These are phyloP conservation scores for Russula olivacea DNA, from an alignment of 768 basidiomycete species.

Conservation along the genomic window DNA sequence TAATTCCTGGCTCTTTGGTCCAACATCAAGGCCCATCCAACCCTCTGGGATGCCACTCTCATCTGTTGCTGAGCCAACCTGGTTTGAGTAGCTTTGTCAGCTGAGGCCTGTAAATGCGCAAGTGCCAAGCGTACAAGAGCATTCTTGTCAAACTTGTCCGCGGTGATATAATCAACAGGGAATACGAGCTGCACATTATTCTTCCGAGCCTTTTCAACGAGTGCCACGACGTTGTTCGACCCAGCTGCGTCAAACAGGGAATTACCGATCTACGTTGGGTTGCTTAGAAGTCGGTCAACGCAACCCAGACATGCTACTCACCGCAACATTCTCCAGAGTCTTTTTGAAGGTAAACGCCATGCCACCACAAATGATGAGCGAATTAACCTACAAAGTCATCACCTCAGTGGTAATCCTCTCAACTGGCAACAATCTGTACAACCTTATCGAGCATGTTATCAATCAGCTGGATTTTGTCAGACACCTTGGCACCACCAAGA, in stretches of 20 bases:
- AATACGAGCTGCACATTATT: constrained; percentile 93
- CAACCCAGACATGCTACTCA: constrained; percentile 33
- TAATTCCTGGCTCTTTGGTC: constrained; percentile 73
- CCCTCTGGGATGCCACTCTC: constrained; percentile 82
- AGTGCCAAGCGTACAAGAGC: constrained; percentile 52
- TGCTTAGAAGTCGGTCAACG: constrained; percentile 1
- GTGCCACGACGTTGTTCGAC: constrained; percentile 71
- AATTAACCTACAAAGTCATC: constrained; percentile 61
- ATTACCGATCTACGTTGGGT: constrained; percentile 66
- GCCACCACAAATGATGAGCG: constrained; percentile 92
- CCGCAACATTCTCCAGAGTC: constrained; percentile 71
- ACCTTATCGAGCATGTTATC: constrained; percentile 99
- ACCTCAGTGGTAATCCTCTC: constrained; percentile 5
- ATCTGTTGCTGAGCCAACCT: constrained; percentile 77
- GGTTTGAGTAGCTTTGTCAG: constrained; percentile 8
- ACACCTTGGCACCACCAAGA: constrained; percentile 97
- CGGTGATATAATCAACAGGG: constrained; percentile 91
- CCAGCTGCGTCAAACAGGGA: constrained; percentile 92
- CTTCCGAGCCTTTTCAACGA: constrained; percentile 88
- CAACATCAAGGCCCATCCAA: constrained; percentile 94
- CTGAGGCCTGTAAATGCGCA: not conserved
- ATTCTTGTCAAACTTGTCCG: constrained; percentile 92
- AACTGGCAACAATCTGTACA: constrained; percentile 12
- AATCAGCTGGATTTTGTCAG: constrained; percentile 97
- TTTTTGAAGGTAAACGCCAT: constrained; percentile 99